Evolutionary conservation across 2,329 filamentous ascomycete species (phyloP), one percentile per base, ranked within the genome.

Genomic region (Fusarium pseudoanthophilum): DNA sequence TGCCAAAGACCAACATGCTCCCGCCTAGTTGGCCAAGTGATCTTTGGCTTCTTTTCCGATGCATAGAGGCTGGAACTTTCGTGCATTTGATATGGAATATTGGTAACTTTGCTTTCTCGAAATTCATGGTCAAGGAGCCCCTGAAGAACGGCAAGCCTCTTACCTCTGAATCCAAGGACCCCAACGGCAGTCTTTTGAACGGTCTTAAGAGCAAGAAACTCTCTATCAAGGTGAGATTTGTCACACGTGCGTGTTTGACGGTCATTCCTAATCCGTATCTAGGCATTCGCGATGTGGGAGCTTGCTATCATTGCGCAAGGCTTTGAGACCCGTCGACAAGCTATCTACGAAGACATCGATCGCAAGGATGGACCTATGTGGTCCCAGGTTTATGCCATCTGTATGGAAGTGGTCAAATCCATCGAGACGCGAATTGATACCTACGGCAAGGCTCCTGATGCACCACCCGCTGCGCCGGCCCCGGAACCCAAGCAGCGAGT

Each of bases 231-330:
- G 92, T 92, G 83, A 77, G 86, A 80, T 39, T 11, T 1, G 30
- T 9, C 13, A 21, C 40, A 16, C 5, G 16, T 16, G 26, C 39
- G 13, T 13, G 13, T n/a, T 28, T 8, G n/a, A 15, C 39, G 10
- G 43, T 15, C 26, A 15, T 43, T 57, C 30, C 75, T 79, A 61
- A 82, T 55, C 10, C 10, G 45, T 49, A 13, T n/a, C 4, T 67
- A 93, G 88, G 88, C 90, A 2, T 97, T 97, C 80, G 95, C 95
- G 21, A 92, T 97, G 82, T 97, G 95, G 95, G 95, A 98, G 79
- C 85, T 98, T 34, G 90, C 91, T 36, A 87, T 93, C 63, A 97
- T 98, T 75, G 91, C 93, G 42, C 89, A 92, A 64, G 88, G 90
- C 60, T 95, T 93, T 71, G 87, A 91, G 21, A 87, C 90, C n/a